A percentile compares a stretch with the other conserved stretches of the same genome.
Evolutionary conservation across 192 early-diverging fungal genomes (phyloP).

Genomic region (Linnemannia exigua): DNA sequence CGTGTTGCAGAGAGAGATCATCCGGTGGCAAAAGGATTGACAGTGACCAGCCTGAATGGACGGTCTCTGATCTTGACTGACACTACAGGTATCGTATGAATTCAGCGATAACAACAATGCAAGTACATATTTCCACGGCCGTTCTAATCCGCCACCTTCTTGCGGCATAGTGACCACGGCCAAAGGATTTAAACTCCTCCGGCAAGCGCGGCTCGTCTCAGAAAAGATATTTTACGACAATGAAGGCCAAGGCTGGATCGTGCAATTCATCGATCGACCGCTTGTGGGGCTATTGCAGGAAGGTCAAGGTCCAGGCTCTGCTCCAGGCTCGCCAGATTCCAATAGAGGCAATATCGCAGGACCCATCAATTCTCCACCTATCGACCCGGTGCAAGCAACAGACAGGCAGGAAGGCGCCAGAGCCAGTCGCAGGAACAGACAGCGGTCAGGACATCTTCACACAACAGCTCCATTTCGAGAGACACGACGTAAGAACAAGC

Average conservation of each 20-base stretch:
- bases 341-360: background rate
- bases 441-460: conserved; percentile 15
- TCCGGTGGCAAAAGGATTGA: conserved; percentile 28
- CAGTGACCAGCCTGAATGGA: conserved; percentile 35
- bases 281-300: conserved; percentile 32
- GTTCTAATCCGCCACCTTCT: no score
- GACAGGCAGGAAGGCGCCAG: background rate
- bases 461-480: background rate
- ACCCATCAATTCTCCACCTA: background rate
- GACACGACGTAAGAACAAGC: background rate
- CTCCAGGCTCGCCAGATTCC: conserved; percentile 1
- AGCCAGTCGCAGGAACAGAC: conserved; percentile 5
- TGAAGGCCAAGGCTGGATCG: conserved; percentile 44
- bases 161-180: conserved; percentile 41
- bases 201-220: conserved; percentile 48
- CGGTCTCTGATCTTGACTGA: conserved; percentile 47
- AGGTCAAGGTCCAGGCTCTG: background rate
- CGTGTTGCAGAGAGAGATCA: conserved; percentile 42
- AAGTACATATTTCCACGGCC: no score
- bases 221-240: conserved; percentile 55
- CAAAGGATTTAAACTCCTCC: conserved; percentile 48
- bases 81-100: conserved; percentile 33
- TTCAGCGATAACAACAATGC: no score
- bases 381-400: background rate
- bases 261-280: conserved; percentile 51